Evolutionary conservation across 2,329 filamentous ascomycete species (phyloP).

Genomic region (Chaetomiaceae sp.): DNA sequence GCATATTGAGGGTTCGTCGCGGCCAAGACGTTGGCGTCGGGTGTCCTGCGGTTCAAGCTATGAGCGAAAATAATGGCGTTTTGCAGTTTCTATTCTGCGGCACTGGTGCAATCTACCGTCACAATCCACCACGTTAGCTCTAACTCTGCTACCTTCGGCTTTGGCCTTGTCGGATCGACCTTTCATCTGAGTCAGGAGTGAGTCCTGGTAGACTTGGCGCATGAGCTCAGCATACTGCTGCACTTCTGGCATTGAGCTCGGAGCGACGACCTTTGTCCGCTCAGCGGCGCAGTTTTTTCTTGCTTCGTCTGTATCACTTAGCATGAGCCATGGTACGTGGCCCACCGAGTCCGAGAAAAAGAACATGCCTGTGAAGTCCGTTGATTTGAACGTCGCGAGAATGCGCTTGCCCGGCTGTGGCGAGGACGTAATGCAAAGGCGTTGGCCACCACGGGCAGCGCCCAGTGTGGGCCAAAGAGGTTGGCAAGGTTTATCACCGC

Average conservation of each 20-base stretch:
- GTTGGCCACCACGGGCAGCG: neutral
- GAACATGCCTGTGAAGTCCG: neutral
- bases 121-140: no score
- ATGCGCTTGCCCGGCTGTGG: neutral
- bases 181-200: neutral
- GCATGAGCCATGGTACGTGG: no score
- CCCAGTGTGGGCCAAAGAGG: neutral
- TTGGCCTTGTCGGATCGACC: neutral
- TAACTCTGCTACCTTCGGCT: no score
- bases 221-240: neutral
- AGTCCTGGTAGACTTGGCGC: neutral
- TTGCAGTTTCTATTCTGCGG: no score
- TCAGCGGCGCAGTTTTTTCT: neutral
- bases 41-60: no score
- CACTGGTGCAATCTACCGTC: no score
- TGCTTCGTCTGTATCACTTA: neutral
- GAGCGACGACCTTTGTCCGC: neutral
- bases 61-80: no score
- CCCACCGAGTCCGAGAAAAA: neutral
- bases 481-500: neutral
- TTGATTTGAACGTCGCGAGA: neutral
- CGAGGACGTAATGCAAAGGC: neutral
- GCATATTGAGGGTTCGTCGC: no score
- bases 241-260: neutral
- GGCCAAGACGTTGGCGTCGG: no score